phyloP scores from a whole-genome alignment of 2,329 filamentous ascomycete species.

The Lachnellula arida region DNA sequence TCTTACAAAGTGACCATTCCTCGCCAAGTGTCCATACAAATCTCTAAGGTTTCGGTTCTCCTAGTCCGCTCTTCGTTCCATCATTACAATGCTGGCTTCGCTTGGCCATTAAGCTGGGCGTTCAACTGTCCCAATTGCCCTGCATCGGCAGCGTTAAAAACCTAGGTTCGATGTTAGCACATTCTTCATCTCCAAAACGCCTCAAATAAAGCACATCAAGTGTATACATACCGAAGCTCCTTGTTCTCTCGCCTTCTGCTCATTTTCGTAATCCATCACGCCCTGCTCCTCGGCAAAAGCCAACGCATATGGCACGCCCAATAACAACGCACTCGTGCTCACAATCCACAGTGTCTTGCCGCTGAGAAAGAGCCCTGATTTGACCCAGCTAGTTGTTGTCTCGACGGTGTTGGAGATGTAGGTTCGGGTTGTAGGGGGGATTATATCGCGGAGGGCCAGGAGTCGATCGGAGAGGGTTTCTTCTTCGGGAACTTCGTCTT shows the following conservation, averaged over 20 bases:
- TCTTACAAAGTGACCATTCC: slow-evolving; percentile 23
- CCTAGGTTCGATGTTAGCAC: slow-evolving; percentile 18
- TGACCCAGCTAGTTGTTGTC: slow-evolving; percentile 52
- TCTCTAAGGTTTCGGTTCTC: neutral
- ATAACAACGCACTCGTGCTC: slow-evolving; percentile 79
- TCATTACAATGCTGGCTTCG: slow-evolving; percentile 30
- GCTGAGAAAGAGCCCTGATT: slow-evolving; percentile 61
- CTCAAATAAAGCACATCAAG: neutral
- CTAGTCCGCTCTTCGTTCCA: slow-evolving; percentile 4
- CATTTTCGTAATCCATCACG: slow-evolving; percentile 94
- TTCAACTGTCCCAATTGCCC: slow-evolving; percentile 22
- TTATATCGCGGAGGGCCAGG: slow-evolving; percentile 68
- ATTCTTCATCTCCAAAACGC: neutral
- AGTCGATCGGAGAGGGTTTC: slow-evolving; percentile 63
- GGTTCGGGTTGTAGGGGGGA: slow-evolving; percentile 67
- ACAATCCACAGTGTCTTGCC: slow-evolving; percentile 90
- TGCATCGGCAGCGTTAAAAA: slow-evolving; percentile 22
- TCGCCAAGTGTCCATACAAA: slow-evolving; percentile 8
- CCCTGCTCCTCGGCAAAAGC: slow-evolving; percentile 96
- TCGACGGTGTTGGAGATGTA: slow-evolving; percentile 58
- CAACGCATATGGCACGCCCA: slow-evolving; percentile 90
- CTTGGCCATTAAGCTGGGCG: slow-evolving; percentile 26
- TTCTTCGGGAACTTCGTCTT: slow-evolving; percentile 55
- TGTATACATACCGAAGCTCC: slow-evolving; percentile 62
- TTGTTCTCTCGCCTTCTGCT: slow-evolving; percentile 92